Evolutionary conservation across 2,329 filamentous ascomycete species (phyloP).

Genomic region (Cryphonectria japonica): DNA sequence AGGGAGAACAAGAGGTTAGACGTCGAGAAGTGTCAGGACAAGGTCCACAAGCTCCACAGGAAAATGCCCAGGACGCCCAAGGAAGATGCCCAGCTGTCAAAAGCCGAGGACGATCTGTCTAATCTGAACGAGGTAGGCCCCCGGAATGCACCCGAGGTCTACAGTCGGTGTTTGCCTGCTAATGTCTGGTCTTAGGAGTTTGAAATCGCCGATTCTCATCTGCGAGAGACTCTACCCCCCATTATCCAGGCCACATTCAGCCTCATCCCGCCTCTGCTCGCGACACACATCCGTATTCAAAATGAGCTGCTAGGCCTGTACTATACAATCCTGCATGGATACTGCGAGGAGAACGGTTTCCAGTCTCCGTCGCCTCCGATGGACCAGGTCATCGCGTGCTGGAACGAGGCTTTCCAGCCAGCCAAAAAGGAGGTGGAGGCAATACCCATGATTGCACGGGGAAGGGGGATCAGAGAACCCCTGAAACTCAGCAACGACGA

Average conservation of each 20-base stretch:
- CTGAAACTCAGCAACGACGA: conserved; percentile 43
- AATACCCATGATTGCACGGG: conserved; percentile 65
- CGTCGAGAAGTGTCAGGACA: conserved; percentile 76
- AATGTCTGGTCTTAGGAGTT: conserved; percentile 60
- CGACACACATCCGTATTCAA: conserved; percentile 74
- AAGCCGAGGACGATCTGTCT: conserved; percentile 71
- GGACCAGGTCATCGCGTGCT: conserved; percentile 69
- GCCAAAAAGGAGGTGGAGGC: conserved; percentile 69
- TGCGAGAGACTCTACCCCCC: conserved; percentile 72
- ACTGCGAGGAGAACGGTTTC: conserved; percentile 69
- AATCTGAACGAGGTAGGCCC: conserved; percentile 62
- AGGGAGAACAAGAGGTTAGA: conserved; percentile 81
- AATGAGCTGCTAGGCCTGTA: conserved; percentile 77
- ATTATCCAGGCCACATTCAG: conserved; percentile 72
- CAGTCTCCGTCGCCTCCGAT: conserved; percentile 74
- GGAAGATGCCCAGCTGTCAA: conserved; percentile 72
- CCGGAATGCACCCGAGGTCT: neutral
- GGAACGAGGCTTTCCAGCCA: conserved; percentile 66
- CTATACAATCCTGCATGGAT: conserved; percentile 77
- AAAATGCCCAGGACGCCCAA: conserved; percentile 73
- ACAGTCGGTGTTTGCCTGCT: conserved; percentile 19
- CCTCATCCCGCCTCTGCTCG: conserved; percentile 73
- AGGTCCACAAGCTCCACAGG: conserved; percentile 69
- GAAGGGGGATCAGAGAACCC: conserved; percentile 64
- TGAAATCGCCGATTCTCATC: conserved; percentile 72